Evolutionary conservation across 1,284 basidiomycete species (phyloP).

Genomic region (Jaminaea rosea): DNA sequence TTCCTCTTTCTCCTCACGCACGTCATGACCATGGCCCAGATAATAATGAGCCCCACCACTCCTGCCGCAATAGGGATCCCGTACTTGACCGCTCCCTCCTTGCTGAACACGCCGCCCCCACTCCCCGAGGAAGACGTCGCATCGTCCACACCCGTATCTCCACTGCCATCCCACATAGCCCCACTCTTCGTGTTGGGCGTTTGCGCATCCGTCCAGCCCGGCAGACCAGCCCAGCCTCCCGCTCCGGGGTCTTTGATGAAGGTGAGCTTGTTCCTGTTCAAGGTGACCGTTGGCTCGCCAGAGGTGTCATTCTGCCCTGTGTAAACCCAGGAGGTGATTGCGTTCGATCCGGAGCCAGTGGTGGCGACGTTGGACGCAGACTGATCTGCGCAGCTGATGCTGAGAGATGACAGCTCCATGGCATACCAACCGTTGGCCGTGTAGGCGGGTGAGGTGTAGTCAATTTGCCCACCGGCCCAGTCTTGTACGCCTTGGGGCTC

Average conservation of each 20-base stretch:
- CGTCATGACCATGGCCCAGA: background rate
- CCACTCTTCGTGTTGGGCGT: conserved; percentile 2
- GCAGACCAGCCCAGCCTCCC: conserved; percentile 10
- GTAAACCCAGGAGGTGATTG: conserved; percentile 33
- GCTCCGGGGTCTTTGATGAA: conserved; percentile 8
- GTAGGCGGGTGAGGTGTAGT: conserved; percentile 24
- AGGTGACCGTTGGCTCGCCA: conserved; percentile 16
- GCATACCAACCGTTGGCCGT: conserved; percentile 29
- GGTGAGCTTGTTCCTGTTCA: conserved; percentile 14
- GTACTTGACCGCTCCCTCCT: background rate
- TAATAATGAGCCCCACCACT: background rate
- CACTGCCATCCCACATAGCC: conserved; percentile 16
- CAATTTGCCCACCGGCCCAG: conserved; percentile 11
- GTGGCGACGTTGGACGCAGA: conserved; percentile 10
- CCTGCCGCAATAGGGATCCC: background rate
- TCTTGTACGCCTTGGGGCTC: conserved; percentile 6
- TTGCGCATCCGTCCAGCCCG: conserved; percentile 7
- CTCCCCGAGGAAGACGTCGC: background rate
- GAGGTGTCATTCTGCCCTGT: conserved; percentile 20
- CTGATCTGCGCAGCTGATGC: conserved; percentile 20
- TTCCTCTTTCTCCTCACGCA: background rate
- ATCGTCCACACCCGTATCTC: conserved; percentile 1
- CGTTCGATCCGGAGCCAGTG: conserved; percentile 8
- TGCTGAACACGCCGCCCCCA: too few relatives aligned
- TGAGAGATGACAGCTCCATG: conserved; percentile 32